A percentile compares a stretch with the other conserved stretches of the same genome.
phyloP scores from a whole-genome alignment of 1,139 yeast species.

The Yarrowia galli region DNA sequence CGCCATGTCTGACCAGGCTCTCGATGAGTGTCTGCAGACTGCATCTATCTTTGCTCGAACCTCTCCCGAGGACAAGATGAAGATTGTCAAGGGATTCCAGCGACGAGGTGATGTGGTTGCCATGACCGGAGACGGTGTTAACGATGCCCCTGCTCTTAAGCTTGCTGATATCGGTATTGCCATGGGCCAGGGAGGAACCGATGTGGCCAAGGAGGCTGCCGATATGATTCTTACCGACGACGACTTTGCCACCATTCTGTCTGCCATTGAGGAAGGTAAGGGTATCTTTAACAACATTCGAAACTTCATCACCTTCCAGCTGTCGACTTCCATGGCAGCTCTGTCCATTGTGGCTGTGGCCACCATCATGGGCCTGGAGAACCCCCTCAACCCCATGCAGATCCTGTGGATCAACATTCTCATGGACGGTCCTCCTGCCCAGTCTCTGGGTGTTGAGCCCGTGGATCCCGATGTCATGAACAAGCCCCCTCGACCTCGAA shows the following conservation, averaged over 20 bases:
- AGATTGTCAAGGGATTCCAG: slow-evolving; percentile 90
- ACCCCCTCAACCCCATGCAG: slow-evolving; percentile 98
- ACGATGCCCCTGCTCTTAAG: slow-evolving; percentile 98
- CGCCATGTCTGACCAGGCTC: slow-evolving; percentile 67
- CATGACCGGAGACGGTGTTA: slow-evolving; percentile 99
- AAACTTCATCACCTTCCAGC: slow-evolving; percentile 90
- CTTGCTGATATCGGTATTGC: slow-evolving; percentile 97
- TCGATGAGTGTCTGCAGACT: slow-evolving; percentile 75
- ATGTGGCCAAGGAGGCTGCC: slow-evolving; percentile 97
- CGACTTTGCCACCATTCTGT: slow-evolving; percentile 89
- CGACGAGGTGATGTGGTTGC: slow-evolving; percentile 95
- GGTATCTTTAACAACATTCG: slow-evolving; percentile 95
- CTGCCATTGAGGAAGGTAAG: slow-evolving; percentile 95
- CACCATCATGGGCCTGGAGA: slow-evolving; percentile 85
- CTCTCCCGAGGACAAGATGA: slow-evolving; percentile 93
- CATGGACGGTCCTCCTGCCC: slow-evolving; percentile 99
- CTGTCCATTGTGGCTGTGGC: slow-evolving; percentile 85
- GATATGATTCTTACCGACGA: slow-evolving; percentile 98
- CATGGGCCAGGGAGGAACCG: slow-evolving; percentile 97
- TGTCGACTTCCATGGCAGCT: slow-evolving; percentile 95
- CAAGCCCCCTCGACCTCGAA: slow-evolving; percentile 89
- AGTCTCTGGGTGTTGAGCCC: slow-evolving; percentile 95
- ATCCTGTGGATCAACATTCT: slow-evolving; percentile 95
- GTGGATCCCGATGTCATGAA: slow-evolving; percentile 95
- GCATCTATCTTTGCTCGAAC: slow-evolving; percentile 96